Evolutionary conservation across 2,329 filamentous ascomycete species (phyloP).

Genomic region (Fusarium odoratissimum): DNA sequence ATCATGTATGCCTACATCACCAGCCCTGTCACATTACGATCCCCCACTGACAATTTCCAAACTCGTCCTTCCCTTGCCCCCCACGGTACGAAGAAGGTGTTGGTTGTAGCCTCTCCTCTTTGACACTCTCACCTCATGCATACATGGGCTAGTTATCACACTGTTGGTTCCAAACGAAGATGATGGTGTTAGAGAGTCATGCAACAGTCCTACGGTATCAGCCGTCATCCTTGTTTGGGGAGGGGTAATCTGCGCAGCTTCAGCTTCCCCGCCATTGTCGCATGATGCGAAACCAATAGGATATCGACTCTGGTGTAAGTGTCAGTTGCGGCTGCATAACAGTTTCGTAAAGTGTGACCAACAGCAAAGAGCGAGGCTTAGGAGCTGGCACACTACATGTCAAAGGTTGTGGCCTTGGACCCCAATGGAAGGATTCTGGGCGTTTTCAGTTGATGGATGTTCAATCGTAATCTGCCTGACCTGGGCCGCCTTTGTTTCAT

Average conservation of each 20-base stretch:
- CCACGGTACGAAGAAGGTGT: not conserved
- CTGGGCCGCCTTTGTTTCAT: not conserved
- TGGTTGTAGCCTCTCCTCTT: not conserved
- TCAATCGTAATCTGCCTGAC: not conserved
- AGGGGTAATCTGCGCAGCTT: not conserved
- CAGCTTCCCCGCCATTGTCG: not conserved
- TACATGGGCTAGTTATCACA: not conserved
- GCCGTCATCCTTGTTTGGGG: conserved; percentile 1
- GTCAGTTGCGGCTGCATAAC: not conserved
- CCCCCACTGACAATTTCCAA: not conserved
- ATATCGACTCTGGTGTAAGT: not conserved
- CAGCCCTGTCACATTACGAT: not conserved
- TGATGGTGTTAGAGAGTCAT: conserved; percentile 8
- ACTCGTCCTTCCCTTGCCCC: not conserved
- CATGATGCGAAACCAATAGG: conserved; percentile 9
- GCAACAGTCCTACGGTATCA: conserved; percentile 20
- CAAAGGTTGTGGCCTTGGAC: not conserved
- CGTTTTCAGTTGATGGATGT: not conserved
- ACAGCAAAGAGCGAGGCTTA: not conserved
- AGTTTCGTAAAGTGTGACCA: conserved; percentile 2
- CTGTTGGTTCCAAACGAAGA: not conserved
- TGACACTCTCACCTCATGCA: not conserved
- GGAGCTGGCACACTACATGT: not conserved
- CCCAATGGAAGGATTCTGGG: not conserved
- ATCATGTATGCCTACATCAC: not conserved